Evolutionary conservation across 192 early-diverging fungal species (phyloP), one percentile per base, ranked within the genome.

Genomic region (Coemansia sp.): DNA sequence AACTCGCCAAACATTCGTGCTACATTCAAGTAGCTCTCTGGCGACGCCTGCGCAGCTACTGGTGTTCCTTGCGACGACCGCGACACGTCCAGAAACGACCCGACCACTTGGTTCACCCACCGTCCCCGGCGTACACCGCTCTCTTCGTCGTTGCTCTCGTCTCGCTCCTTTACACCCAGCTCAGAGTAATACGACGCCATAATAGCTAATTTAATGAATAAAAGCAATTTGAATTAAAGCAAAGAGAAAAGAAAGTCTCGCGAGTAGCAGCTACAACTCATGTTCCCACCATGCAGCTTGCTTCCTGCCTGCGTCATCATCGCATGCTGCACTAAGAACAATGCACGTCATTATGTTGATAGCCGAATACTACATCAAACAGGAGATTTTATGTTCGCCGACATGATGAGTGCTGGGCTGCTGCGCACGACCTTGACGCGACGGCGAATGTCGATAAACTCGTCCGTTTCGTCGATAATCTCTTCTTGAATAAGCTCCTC

Each of bases 381-480:
- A 32, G 29, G 5, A 32, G 29, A 32, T 32, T 5, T 1, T 32
- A 6, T 6, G 29, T 6, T 32, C 0, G 29, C 29, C 29, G 29
- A 32, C 29, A 32, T 32, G 29, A 32, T 32, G 29, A 32, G 60
- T 12, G 47, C 49, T 3, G 60, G 49, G n/a, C 60, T 41, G 8
- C 73, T 76, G 5, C 82, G 54, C 9, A 80, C 78, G 4, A 84
- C 82, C 35, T 63, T 73, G 58, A 80, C 69, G 35, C 70, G 62
- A 38, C 70, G 59, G 38, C 76, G 72, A 35, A 81, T 79, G 17
- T 84, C 83, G 39, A 84, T 56, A 69, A 84, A 84, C 60, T 86
- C 89, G 69, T 90, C 90, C 3, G 90, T 90, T 65, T 92, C 90
- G 65, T 92, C 90, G 27, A 92, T 84, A 59, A 92, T 92, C 64